Evolutionary conservation across 2,329 filamentous ascomycete species (phyloP).

Genomic region (Teratosphaeria epicoccoides): DNA sequence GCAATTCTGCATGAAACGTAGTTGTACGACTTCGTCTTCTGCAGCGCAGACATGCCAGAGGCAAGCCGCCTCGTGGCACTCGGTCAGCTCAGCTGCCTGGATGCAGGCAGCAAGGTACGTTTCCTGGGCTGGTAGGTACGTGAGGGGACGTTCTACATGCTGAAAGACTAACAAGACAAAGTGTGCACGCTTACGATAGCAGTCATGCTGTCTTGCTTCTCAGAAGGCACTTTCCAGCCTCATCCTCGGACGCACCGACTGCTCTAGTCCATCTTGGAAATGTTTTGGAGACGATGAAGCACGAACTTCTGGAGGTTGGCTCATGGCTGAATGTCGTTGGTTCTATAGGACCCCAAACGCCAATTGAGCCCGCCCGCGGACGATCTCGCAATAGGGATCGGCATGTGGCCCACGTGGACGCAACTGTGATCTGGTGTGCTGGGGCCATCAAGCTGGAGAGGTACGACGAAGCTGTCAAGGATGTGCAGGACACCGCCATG

Average conservation of each 20-base stretch:
- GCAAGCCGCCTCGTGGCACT: constrained; percentile 44
- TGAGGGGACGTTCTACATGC: background rate
- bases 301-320: constrained; percentile 58
- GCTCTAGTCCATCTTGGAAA: constrained; percentile 62
- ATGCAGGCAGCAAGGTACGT: constrained; percentile 65
- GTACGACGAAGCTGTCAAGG: constrained; percentile 55
- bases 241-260: constrained; percentile 25
- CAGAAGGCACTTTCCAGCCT: constrained; percentile 52
- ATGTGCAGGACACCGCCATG: constrained; percentile 2
- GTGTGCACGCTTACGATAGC: constrained; percentile 49
- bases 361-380: background rate
- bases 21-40: background rate
- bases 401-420: constrained; percentile 48
- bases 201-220: constrained; percentile 53
- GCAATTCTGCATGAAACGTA: background rate
- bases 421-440: constrained; percentile 66
- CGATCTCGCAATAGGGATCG: background rate
- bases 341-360: constrained; percentile 38
- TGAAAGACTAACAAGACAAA: constrained; percentile 22
- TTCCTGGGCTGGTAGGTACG: constrained; percentile 76
- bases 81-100: constrained; percentile 29
- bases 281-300: constrained; percentile 54
- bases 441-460: constrained; percentile 59
- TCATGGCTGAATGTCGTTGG: constrained; percentile 85
- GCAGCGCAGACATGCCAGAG: constrained; percentile 35